phyloP scores from a whole-genome alignment of 148 eudicot species.

The Chenopodium suecicum region DNA sequence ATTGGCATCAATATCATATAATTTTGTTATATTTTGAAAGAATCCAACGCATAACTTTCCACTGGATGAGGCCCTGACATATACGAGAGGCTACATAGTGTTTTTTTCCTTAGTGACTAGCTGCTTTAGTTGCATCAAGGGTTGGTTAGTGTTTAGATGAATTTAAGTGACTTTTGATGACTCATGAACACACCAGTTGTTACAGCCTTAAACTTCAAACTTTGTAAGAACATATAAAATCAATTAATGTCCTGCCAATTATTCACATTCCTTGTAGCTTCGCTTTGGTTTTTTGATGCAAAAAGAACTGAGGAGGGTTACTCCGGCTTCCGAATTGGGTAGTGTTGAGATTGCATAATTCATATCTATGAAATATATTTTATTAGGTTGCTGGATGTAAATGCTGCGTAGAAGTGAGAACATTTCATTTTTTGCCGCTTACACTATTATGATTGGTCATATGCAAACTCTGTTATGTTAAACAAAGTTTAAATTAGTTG shows the following conservation, averaged over 20 bases:
- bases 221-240: background rate
- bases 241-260: background rate
- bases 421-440: background rate
- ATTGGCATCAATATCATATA: background rate
- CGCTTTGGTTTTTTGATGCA: background rate
- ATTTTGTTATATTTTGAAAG: background rate
- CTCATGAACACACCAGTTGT: background rate
- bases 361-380: too few relatives aligned
- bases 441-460: background rate
- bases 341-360: background rate
- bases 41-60: background rate
- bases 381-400: background rate
- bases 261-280: background rate
- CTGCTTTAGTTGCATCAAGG: background rate
- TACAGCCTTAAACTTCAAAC: background rate
- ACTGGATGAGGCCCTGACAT: background rate
- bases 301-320: background rate
- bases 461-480: background rate
- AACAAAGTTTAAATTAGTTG: background rate
- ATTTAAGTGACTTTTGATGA: background rate
- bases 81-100: too few relatives aligned
- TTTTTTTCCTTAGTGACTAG: background rate
- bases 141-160: background rate
- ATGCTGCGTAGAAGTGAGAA: background rate
- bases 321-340: background rate